Evolutionary conservation across 164 flowering plant genomes (phyloP), one percentile per base, ranked within the genome.

Genomic region (Sedum album): DNA sequence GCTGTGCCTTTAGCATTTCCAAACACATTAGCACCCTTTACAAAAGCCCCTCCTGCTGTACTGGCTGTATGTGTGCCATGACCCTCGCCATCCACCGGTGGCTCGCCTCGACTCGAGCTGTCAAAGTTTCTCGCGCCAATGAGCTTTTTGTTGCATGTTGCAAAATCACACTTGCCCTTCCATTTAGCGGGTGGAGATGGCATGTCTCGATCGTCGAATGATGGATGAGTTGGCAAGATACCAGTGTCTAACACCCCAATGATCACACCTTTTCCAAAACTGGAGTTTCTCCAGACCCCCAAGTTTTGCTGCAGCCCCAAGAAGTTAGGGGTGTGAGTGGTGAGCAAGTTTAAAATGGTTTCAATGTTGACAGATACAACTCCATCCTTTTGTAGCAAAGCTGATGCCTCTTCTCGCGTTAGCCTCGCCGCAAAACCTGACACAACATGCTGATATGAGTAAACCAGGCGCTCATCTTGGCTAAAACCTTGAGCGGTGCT

Each of bases 201-300:
- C 78, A 82, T 75, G 14, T 82, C 84, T 33, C 62, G 69, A 36
- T 70, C 85, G 31, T 74, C 71, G 51, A 85, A 82, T 0, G 87
- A 82, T 18, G 80, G 85, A 65, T 84, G 86, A 23, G n/a, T 48
- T 1, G 85, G 84, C 5, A 65, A 5, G 9, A 82, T 63, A 6
- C 85, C 85, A 0, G 71, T 51, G 64, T 86, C 90, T 21, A 86
- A 3, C 2, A 83, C 66, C 5, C 84, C 88, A 23, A 86, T 72
- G 21, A 84, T 80, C 57, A 80, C 79, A 4, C 86, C 82, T 26
- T 75, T 75, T 0, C 85, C 86, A 5, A 75, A 80, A 62, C 77
- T 78, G 6, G 85, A 80, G 5, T 70, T 70, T 51, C 51, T 66
- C 90, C 85, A 82, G 5, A 80, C n/a, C 8, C 85, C 85, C 11